phyloP scores from a whole-genome alignment of 2,329 filamentous ascomycete genomes.

The Seiridium cupressi region DNA sequence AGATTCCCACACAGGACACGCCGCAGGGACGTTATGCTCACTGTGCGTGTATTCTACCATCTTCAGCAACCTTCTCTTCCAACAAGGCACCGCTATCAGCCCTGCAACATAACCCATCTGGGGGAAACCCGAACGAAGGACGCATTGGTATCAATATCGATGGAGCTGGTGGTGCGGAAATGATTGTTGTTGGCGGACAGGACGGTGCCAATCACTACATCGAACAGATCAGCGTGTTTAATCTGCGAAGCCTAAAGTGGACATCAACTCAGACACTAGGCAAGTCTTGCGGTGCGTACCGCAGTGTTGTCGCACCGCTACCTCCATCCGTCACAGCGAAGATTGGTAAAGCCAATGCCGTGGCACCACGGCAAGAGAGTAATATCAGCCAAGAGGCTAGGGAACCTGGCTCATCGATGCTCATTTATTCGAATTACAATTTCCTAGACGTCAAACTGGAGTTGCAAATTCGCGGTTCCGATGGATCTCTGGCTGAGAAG shows the following conservation, averaged over 20 bases:
- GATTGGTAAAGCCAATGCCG: constrained; percentile 60
- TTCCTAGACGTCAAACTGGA: constrained; percentile 97
- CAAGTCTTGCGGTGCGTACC: constrained; percentile 92
- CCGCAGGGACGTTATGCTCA: constrained; percentile 96
- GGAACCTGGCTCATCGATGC: constrained; percentile 70
- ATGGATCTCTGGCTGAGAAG: constrained; percentile 82
- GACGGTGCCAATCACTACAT: constrained; percentile 99
- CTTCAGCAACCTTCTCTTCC: constrained; percentile 83
- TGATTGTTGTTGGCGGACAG: constrained; percentile 95
- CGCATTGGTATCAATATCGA: constrained; percentile 86
- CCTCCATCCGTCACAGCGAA: constrained; percentile 62
- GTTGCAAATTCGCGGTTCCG: constrained; percentile 80
- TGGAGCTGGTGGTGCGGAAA: constrained; percentile 88
- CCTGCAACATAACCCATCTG: constrained; percentile 83
- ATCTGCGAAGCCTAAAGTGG: constrained; percentile 92
- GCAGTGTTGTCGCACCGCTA: constrained; percentile 89
- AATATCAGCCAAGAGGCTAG: constrained; percentile 53
- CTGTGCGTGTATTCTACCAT: constrained; percentile 89
- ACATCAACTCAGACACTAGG: constrained; percentile 83
- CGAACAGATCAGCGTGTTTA: constrained; percentile 98
- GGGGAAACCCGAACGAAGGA: constrained; percentile 81
- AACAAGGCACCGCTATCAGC: constrained; percentile 80
- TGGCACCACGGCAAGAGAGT: constrained; percentile 38
- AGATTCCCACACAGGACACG: constrained; percentile 73
- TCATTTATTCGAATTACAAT: constrained; percentile 99